Evolutionary conservation across 1,139 yeast genomes (phyloP).

Genomic region (Eremothecium cymbalariae): DNA sequence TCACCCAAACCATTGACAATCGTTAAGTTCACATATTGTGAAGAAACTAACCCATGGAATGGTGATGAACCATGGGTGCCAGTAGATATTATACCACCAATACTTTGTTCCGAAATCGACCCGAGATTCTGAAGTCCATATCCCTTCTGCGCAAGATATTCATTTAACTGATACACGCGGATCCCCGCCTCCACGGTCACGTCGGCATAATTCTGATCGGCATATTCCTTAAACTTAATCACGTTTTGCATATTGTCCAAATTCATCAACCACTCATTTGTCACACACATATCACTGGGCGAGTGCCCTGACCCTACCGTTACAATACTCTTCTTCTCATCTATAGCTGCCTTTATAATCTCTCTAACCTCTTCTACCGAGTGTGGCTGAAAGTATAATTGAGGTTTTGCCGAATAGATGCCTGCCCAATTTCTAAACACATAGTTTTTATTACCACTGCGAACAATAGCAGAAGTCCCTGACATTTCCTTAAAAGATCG

Average conservation of each 20-base stretch:
- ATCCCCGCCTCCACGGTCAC: slow-evolving; percentile 91
- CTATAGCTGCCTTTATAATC: slow-evolving; percentile 59
- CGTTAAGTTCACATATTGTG: slow-evolving; percentile 73
- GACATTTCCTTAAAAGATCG: no score
- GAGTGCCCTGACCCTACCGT: slow-evolving; percentile 94
- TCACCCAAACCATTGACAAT: slow-evolving; percentile 70
- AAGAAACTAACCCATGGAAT: slow-evolving; percentile 82
- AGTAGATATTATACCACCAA: slow-evolving; percentile 90
- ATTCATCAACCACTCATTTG: slow-evolving; percentile 81
- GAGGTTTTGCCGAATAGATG: slow-evolving; percentile 71
- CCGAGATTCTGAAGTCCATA: slow-evolving; percentile 88
- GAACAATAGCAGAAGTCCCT: no score
- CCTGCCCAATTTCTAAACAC: slow-evolving; percentile 77
- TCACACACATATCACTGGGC: slow-evolving; percentile 86
- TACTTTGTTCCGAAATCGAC: slow-evolving; percentile 86
- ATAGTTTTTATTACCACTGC: slow-evolving; percentile 27
- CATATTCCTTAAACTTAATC: slow-evolving; percentile 36
- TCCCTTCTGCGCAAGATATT: slow-evolving; percentile 50
- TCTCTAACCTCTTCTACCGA: slow-evolving; percentile 53
- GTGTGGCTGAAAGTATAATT: slow-evolving; percentile 68
- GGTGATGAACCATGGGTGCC: slow-evolving; percentile 97
- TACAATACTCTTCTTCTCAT: slow-evolving; percentile 57
- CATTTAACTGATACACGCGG: slow-evolving; percentile 70
- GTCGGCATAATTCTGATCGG: slow-evolving; percentile 65
- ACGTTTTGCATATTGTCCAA: slow-evolving; percentile 65